These are phyloP conservation scores for Aureobasidium uvarum DNA, from an alignment of 2,329 filamentous ascomycete genomes.

Conservation along the genomic window DNA sequence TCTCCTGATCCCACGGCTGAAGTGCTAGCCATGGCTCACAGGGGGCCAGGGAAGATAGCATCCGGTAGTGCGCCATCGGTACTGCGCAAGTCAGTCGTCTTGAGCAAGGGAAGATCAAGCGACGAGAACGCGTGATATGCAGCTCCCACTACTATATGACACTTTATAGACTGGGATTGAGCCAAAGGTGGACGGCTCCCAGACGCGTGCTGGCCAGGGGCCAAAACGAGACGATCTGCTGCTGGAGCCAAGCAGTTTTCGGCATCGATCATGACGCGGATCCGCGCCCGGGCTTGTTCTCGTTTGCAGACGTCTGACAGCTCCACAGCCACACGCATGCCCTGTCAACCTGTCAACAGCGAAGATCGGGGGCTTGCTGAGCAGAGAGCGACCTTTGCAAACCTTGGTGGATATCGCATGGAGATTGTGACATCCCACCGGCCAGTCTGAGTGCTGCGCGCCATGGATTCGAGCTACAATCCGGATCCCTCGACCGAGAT, in stretches of 20 bases:
- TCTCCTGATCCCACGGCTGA: conserved; percentile 11
- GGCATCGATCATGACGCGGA: neutral
- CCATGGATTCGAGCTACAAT: conserved; percentile 30
- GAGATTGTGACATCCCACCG: conserved; percentile 1
- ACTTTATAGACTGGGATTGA: conserved; percentile 2
- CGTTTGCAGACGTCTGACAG: neutral
- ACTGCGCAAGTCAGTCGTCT: neutral
- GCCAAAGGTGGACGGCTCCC: neutral
- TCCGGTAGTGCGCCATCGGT: conserved; percentile 7
- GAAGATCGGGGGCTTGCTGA: conserved; percentile 2
- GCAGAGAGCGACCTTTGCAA: neutral
- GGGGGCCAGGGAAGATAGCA: neutral
- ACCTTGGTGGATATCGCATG: conserved; percentile 12
- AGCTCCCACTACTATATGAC: neutral
- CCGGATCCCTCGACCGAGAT: conserved; percentile 34
- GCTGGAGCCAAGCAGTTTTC: neutral
- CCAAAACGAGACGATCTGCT: conserved; percentile 11
- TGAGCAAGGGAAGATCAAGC: neutral
- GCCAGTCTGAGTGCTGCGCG: conserved; percentile 12
- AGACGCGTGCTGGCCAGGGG: neutral
- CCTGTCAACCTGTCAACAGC: conserved; percentile 5
- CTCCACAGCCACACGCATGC: conserved; percentile 10
- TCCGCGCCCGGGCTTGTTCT: neutral
- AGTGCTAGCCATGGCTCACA: neutral
- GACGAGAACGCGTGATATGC: conserved; percentile 17